Conservation (phyloP, 441 rosid genomes). For the Adansonia rubrostipa region DNA sequence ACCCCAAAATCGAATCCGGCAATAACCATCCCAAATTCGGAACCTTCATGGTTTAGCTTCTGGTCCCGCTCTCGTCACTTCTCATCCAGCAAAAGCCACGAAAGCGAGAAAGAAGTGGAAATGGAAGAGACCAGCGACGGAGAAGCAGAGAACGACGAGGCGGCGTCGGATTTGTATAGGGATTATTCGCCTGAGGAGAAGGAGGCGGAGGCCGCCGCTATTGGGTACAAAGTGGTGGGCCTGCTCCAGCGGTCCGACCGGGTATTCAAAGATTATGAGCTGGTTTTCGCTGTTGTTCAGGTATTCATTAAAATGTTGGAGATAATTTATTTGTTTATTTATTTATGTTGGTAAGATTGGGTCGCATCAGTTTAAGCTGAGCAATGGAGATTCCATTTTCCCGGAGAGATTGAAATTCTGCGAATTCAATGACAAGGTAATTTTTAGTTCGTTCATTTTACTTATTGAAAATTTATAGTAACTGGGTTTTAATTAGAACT, state of each 20-base stretch:
- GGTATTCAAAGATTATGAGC: slow-evolving; percentile 68
- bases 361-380: slow-evolving; percentile 90
- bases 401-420: slow-evolving; percentile 87
- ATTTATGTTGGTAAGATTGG: slow-evolving; percentile 61
- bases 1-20: background rate
- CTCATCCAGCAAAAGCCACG: slow-evolving; percentile 49
- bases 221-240: slow-evolving; percentile 79
- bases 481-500: background rate
- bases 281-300: slow-evolving; percentile 91
- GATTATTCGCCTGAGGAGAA: slow-evolving; percentile 69
- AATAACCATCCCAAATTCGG: slow-evolving; percentile 20
- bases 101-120: slow-evolving; percentile 38
- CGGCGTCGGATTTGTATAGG: slow-evolving; percentile 41
- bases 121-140: slow-evolving; percentile 49
- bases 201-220: slow-evolving; percentile 71
- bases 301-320: slow-evolving; percentile 38
- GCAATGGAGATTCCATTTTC: slow-evolving; percentile 83
- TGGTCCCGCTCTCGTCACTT: slow-evolving; percentile 45
- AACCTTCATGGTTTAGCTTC: slow-evolving; percentile 23
- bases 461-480: background rate
- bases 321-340: background rate
- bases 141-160: slow-evolving; percentile 40
- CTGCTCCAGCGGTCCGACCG: slow-evolving; percentile 60
- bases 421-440: slow-evolving; percentile 88
- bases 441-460: background rate